These are phyloP conservation scores for Tetradesmus obliquus DNA, from an alignment of 139 green algal species.

Conservation along the genomic window DNA sequence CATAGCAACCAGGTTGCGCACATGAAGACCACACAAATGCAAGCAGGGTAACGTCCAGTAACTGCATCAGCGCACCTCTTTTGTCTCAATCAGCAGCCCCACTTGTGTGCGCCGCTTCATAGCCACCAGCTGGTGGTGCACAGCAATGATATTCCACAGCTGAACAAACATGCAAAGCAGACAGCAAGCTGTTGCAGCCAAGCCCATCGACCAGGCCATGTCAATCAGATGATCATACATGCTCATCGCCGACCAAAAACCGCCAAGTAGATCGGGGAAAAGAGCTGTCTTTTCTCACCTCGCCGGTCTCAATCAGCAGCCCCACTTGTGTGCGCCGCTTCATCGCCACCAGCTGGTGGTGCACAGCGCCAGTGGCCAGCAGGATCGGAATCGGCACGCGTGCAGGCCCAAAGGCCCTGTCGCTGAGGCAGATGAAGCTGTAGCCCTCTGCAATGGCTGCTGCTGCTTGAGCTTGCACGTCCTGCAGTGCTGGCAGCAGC, in stretches of 20 bases:
- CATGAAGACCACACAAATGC: too few relatives aligned
- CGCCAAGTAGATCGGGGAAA: too few relatives aligned
- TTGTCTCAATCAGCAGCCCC: slow-evolving; percentile 88
- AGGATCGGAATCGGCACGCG: slow-evolving; percentile 87
- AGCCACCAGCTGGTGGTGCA: slow-evolving; percentile 91
- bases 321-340: slow-evolving; percentile 78
- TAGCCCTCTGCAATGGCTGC: slow-evolving; percentile 85
- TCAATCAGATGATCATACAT: too few relatives aligned
- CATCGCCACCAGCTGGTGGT: slow-evolving; percentile 87
- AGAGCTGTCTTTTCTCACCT: slow-evolving; percentile 61
- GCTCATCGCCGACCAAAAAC: too few relatives aligned
- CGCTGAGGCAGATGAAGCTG: slow-evolving; percentile 81
- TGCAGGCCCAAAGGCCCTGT: slow-evolving; percentile 67
- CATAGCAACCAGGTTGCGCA: too few relatives aligned
- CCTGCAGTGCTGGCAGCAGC: slow-evolving; percentile 77
- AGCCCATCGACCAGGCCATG: too few relatives aligned
- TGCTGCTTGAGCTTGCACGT: slow-evolving; percentile 83
- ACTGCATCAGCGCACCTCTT: too few relatives aligned
- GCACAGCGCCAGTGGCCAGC: slow-evolving; percentile 89
- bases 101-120: slow-evolving; percentile 73
- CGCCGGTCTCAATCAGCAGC: slow-evolving; percentile 87
- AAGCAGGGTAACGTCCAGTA: too few relatives aligned
- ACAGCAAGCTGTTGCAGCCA: too few relatives aligned
- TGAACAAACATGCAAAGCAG: too few relatives aligned
- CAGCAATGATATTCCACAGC: too few relatives aligned